Percentiles rank a stretch among this genome's conserved stretches.
phyloP scores from a whole-genome alignment of 2,329 filamentous ascomycete genomes.

The Neopestalotiopsis clavispora region DNA sequence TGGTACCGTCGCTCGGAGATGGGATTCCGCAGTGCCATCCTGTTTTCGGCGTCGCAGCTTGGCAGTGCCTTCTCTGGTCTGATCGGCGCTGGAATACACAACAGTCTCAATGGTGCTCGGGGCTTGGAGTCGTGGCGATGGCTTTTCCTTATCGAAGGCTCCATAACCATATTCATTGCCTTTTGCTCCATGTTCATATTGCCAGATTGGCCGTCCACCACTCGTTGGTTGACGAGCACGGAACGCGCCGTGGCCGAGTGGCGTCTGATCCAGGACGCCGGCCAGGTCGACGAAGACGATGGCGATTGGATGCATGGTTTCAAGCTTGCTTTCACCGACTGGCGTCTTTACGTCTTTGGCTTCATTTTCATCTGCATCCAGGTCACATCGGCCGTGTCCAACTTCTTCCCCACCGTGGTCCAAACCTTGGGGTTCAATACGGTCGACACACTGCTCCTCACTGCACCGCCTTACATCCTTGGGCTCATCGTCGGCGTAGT shows the following conservation, averaged over 20 bases:
- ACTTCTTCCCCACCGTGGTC: slow-evolving; percentile 12
- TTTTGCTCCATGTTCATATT: slow-evolving; percentile 62
- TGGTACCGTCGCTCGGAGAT: slow-evolving; percentile 19
- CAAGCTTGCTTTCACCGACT: slow-evolving; percentile 53
- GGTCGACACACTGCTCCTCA: slow-evolving; percentile 11
- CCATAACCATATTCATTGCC: slow-evolving; percentile 65
- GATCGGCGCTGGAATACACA: slow-evolving; percentile 60
- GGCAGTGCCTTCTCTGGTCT: slow-evolving; percentile 59
- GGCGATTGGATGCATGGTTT: slow-evolving; percentile 50
- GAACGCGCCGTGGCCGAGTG: slow-evolving; percentile 53
- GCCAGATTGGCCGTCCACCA: slow-evolving; percentile 45
- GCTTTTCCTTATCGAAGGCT: slow-evolving; percentile 62
- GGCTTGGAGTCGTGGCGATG: slow-evolving; percentile 49
- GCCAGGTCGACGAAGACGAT: slow-evolving; percentile 42
- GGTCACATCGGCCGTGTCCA: background rate
- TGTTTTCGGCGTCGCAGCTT: slow-evolving; percentile 42
- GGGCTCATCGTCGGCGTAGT: slow-evolving; percentile 5
- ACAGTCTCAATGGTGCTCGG: slow-evolving; percentile 59
- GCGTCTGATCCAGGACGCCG: slow-evolving; percentile 55
- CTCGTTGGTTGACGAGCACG: slow-evolving; percentile 48
- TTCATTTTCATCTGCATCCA: background rate
- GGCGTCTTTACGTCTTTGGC: slow-evolving; percentile 54
- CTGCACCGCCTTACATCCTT: slow-evolving; percentile 16
- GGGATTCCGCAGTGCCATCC: slow-evolving; percentile 37
- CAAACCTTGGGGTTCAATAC: slow-evolving; percentile 11